Evolutionary conservation across 495 filamentous ascomycete genomes (phyloP), one percentile per base, ranked within the genome.

Genomic region (Aspergillus indologenus): DNA sequence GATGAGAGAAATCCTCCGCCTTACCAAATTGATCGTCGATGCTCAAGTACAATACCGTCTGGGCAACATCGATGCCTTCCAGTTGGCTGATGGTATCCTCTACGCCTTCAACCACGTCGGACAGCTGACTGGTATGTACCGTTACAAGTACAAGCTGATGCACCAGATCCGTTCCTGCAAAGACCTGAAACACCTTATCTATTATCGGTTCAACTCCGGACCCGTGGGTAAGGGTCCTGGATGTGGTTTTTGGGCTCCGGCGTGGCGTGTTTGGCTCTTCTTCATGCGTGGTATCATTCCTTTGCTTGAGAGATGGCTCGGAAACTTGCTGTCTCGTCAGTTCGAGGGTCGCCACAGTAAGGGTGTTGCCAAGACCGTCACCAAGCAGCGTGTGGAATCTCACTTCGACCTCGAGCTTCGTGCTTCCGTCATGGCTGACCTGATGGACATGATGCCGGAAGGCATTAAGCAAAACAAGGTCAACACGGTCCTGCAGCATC

Each of bases 381-480:
- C 95, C 2, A 99, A 99, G 74, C 95, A 99, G 74, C 88, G 95
- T 73, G 95, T 99, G 24, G 95, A 99, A 74, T 97, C 92, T 29
- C 95, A 99, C 71, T 99, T 98, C 64, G 95, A 99, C 71, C 84
- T 99, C 54, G 95, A 99, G 75, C 84, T 99, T 44, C 90, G 95
- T 68, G 95, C 95, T 18, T 96, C 95, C 0, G 95, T 99, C 51
- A 99, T 99, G 90, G 90, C 92, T 19, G 95, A 99, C 76, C 78
- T 99, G 24, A 96, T 96, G 88, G 95, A 99, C 65, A 99, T 99
- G 95, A 99, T 99, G 95, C 95, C 95, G 1, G 95, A 97, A 70
- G 95, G 95, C 56, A 96, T 99, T 80, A 97, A 97, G 76, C 93
- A 96, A 69, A 99, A 93, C 75, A 99, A 99, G 75, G 92, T 99